Evolutionary conservation across 192 early-diverging fungal species (phyloP).

Genomic region (Coemansia sp.): DNA sequence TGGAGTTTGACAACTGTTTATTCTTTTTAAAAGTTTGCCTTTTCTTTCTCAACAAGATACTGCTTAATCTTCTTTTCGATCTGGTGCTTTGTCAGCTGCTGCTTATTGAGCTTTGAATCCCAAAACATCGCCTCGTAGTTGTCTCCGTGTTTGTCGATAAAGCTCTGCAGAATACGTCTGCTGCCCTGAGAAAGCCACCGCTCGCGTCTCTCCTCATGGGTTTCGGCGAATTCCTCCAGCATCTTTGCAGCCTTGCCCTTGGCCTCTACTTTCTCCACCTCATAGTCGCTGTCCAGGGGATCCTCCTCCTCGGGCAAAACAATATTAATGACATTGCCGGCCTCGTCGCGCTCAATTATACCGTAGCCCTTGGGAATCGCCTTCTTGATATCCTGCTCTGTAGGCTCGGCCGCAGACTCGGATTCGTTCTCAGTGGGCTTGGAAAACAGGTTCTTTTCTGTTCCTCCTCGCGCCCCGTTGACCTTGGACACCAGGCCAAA

Average conservation of each 20-base stretch:
- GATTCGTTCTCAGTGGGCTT: constrained; percentile 20
- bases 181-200: constrained; percentile 59
- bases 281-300: constrained; percentile 51
- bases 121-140: constrained; percentile 77
- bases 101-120: constrained; percentile 67
- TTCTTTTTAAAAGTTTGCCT: constrained; percentile 8
- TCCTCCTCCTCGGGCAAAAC: constrained; percentile 59
- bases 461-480: constrained; percentile 64
- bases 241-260: constrained; percentile 60
- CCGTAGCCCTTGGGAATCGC: constrained; percentile 64
- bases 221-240: constrained; percentile 56
- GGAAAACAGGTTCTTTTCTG: constrained; percentile 19
- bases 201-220: constrained; percentile 35
- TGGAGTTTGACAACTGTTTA: no score
- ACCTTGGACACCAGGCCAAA: constrained; percentile 65
- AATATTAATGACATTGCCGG: constrained; percentile 68
- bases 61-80: constrained; percentile 58
- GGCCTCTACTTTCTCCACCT: constrained; percentile 47
- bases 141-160: constrained; percentile 68
- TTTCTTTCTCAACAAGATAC: constrained; percentile 45
- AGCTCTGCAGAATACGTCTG: constrained; percentile 53
- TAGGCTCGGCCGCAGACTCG: constrained; percentile 17
- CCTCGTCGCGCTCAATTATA: constrained; percentile 77
- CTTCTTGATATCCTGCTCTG: constrained; percentile 56
- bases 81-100: constrained; percentile 66